Conservation (phyloP, 1,139 yeast species). For the Blastobotrys aristatus region DNA sequence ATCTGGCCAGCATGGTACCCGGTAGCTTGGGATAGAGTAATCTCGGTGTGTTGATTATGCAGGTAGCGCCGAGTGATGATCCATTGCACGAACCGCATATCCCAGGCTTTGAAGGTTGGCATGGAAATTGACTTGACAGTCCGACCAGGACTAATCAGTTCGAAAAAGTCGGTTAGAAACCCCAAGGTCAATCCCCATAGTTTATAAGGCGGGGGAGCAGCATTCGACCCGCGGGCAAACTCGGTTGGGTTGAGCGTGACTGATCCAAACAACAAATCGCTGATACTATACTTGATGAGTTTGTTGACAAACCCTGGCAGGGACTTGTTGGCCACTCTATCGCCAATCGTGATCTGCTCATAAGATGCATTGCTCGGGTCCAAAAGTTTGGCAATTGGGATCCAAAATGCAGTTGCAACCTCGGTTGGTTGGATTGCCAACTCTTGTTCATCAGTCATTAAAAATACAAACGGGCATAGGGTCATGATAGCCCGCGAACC, state of each 20-base stretch:
- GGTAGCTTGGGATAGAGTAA: neutral
- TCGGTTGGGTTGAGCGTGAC: constrained; percentile 26
- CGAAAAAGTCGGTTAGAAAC: constrained; percentile 33
- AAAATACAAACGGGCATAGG: constrained; percentile 36
- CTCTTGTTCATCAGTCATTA: constrained; percentile 24
- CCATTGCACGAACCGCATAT: constrained; percentile 22
- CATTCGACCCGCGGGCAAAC: neutral
- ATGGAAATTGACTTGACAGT: constrained; percentile 12
- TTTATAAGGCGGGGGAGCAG: constrained; percentile 27
- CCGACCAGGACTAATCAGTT: constrained; percentile 25
- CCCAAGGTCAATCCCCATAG: constrained; percentile 40
- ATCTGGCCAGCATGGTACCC: constrained; percentile 13
- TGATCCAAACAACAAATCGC: constrained; percentile 34
- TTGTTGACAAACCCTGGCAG: constrained; percentile 21
- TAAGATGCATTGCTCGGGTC: constrained; percentile 20
- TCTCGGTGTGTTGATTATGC: constrained; percentile 5
- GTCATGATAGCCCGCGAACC: constrained; percentile 34
- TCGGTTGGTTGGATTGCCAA: constrained; percentile 33
- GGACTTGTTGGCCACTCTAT: constrained; percentile 23
- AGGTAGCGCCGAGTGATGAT: constrained; percentile 16
- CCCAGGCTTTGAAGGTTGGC: constrained; percentile 27
- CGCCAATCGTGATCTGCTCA: constrained; percentile 27
- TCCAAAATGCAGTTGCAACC: constrained; percentile 39
- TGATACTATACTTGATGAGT: constrained; percentile 25
- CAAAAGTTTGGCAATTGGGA: constrained; percentile 30